Percentiles rank a stretch among this genome's conserved stretches.
phyloP scores from a whole-genome alignment of 2,329 filamentous ascomycete genomes.

The Fusarium sambucinum region DNA sequence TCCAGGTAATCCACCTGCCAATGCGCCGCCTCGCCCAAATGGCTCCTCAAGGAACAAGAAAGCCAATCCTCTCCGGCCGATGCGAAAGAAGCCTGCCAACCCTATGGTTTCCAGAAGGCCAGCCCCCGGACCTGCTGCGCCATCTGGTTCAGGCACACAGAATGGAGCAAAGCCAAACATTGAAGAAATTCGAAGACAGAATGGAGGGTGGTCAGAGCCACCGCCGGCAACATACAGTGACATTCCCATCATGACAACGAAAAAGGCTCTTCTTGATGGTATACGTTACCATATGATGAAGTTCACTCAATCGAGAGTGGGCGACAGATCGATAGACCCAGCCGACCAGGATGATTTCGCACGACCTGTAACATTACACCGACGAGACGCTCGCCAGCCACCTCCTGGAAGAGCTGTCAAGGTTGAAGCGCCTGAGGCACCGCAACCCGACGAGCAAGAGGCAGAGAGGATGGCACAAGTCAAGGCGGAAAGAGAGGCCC shows the following conservation, averaged over 20 bases:
- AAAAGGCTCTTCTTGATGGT: constrained; percentile 81
- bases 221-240: constrained; percentile 63
- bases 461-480: constrained; percentile 74
- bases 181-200: constrained; percentile 59
- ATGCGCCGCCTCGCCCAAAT: constrained; percentile 52
- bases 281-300: constrained; percentile 90
- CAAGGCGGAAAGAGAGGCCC: constrained; percentile 84
- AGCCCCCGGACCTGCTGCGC: constrained; percentile 44
- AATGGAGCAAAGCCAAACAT: constrained; percentile 53
- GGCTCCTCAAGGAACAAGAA: constrained; percentile 50
- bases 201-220: constrained; percentile 70
- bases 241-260: constrained; percentile 83
- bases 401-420: constrained; percentile 74
- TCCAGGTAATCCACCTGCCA: constrained; percentile 40
- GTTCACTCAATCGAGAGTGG: constrained; percentile 70
- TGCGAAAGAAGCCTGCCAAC: constrained; percentile 62
- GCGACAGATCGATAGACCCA: constrained; percentile 74
- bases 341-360: constrained; percentile 82
- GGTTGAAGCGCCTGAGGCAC: constrained; percentile 63
- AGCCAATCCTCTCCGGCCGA: constrained; percentile 55
- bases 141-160: constrained; percentile 37
- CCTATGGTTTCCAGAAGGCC: constrained; percentile 71
- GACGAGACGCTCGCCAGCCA: constrained; percentile 83
- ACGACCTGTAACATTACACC: constrained; percentile 87
- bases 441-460: constrained; percentile 67